These are phyloP conservation scores for Tympanopsis confertula DNA, from an alignment of 2,329 filamentous ascomycete genomes.

Conservation along the genomic window DNA sequence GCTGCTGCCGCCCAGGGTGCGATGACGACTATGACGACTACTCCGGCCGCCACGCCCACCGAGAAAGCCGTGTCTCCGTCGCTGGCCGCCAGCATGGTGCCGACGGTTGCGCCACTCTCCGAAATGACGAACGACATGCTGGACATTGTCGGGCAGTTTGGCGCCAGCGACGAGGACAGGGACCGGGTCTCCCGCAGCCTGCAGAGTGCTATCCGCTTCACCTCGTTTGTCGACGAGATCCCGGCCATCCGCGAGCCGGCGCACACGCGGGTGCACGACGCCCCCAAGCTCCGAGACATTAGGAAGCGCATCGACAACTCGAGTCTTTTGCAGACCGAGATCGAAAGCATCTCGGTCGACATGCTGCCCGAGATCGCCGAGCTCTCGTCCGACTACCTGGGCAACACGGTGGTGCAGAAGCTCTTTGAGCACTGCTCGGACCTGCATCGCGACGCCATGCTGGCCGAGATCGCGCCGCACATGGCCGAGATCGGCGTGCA, in stretches of 20 bases:
- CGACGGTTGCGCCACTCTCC: slow-evolving; percentile 59
- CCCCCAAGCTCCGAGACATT: slow-evolving; percentile 87
- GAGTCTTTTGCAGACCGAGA: slow-evolving; percentile 71
- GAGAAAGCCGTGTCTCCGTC: slow-evolving; percentile 14
- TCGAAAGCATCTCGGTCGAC: slow-evolving; percentile 80
- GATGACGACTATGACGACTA: slow-evolving; percentile 21
- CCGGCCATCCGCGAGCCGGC: slow-evolving; percentile 79
- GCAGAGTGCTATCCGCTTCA: slow-evolving; percentile 65
- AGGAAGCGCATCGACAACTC: slow-evolving; percentile 96
- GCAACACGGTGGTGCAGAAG: slow-evolving; percentile 99
- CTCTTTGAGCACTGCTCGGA: slow-evolving; percentile 95
- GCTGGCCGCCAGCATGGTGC: slow-evolving; percentile 31
- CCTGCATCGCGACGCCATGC: slow-evolving; percentile 79
- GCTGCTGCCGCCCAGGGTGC: slow-evolving; percentile 20
- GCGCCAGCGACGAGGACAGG: slow-evolving; percentile 69
- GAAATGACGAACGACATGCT: slow-evolving; percentile 77
- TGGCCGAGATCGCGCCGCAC: slow-evolving; percentile 76
- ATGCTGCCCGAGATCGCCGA: slow-evolving; percentile 99
- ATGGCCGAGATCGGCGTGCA: slow-evolving; percentile 94
- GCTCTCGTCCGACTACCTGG: slow-evolving; percentile 86
- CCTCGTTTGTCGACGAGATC: slow-evolving; percentile 68
- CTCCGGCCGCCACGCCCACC: slow-evolving; percentile 27
- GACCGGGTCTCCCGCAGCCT: slow-evolving; percentile 64
- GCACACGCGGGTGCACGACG: slow-evolving; percentile 81
- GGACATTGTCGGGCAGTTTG: slow-evolving; percentile 81